Percentiles rank a stretch among this genome's conserved stretches.
These are phyloP conservation scores for Naematelia encephala DNA, from an alignment of 768 basidiomycete genomes.

Conservation along the genomic window DNA sequence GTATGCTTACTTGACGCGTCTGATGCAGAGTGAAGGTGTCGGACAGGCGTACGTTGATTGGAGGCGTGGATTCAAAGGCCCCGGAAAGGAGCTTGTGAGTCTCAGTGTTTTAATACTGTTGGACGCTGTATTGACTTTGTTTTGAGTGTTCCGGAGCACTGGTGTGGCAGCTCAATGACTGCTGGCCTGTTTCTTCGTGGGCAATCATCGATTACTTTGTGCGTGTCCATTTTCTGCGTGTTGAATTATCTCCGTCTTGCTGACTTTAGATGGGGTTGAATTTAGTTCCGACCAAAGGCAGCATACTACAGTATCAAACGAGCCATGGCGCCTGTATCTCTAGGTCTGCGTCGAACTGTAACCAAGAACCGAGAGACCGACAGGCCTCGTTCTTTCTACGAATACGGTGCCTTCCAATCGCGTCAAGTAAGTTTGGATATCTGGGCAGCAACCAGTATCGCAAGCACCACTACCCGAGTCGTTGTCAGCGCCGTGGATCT, in stretches of 20 bases:
- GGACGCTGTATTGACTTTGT: background rate
- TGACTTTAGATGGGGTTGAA: too few relatives aligned
- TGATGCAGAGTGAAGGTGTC: slow-evolving; percentile 93
- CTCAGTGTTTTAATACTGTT: background rate
- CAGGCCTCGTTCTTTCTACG: slow-evolving; percentile 13
- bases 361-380: slow-evolving; percentile 17
- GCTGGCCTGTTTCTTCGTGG: slow-evolving; percentile 94
- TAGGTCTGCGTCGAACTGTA: slow-evolving; percentile 55
- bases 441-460: slow-evolving; percentile 5
- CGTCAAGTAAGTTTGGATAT: slow-evolving; percentile 1
- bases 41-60: slow-evolving; percentile 78
- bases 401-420: slow-evolving; percentile 16
- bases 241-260: too few relatives aligned
- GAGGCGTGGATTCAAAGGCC: slow-evolving; percentile 89
- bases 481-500: slow-evolving; percentile 7
- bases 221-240: too few relatives aligned
- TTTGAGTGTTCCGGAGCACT: slow-evolving; percentile 68
- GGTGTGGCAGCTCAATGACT: slow-evolving; percentile 88
- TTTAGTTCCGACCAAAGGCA: slow-evolving; percentile 53
- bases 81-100: slow-evolving; percentile 67
- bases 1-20: slow-evolving; percentile 89
- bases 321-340: slow-evolving; percentile 71
- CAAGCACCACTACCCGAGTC: background rate
- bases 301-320: slow-evolving; percentile 79
- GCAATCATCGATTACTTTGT: slow-evolving; percentile 90